Percentiles rank a stretch among this genome's conserved stretches.
Evolutionary conservation across 805 yeast species (phyloP).

Genomic region (Brettanomyces custersianus): DNA sequence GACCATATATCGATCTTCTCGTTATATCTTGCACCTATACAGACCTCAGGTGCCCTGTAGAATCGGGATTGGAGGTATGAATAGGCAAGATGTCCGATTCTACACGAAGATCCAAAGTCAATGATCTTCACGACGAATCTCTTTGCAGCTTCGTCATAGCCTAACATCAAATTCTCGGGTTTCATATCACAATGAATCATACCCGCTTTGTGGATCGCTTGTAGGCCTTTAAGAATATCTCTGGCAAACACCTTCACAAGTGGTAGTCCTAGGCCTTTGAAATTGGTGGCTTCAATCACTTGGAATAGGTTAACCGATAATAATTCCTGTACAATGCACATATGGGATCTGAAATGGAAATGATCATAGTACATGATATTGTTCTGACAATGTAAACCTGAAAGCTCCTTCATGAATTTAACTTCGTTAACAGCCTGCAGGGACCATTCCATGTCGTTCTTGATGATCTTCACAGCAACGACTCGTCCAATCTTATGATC

Average conservation of each 20-base stretch:
- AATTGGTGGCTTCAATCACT: conserved; percentile 38
- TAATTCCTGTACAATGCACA: conserved; percentile 72
- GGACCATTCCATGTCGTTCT: conserved; percentile 65
- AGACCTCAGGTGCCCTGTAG: conserved; percentile 73
- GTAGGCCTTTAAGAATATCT: conserved; percentile 52
- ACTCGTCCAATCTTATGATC: conserved; percentile 52
- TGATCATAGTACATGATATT: conserved; percentile 56
- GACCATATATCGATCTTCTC: conserved; percentile 80
- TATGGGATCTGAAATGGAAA: conserved; percentile 72
- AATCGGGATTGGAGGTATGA: conserved; percentile 57
- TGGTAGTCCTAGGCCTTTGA: conserved; percentile 37
- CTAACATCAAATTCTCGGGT: conserved; percentile 69
- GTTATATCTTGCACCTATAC: conserved; percentile 54
- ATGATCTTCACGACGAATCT: conserved; percentile 46
- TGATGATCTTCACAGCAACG: conserved; percentile 73
- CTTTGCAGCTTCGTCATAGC: conserved; percentile 29
- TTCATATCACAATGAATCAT: conserved; percentile 81
- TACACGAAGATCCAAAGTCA: conserved; percentile 71
- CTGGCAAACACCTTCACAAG: conserved; percentile 36
- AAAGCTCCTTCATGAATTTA: conserved; percentile 48
- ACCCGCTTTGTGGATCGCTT: conserved; percentile 44
- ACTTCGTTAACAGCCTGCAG: conserved; percentile 75
- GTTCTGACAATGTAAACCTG: conserved; percentile 5
- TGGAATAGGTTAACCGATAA: conserved; percentile 62
- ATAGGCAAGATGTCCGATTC: conserved; percentile 31